Conservation (phyloP, 2,329 filamentous ascomycete species). For the Alternaria gaisen region DNA sequence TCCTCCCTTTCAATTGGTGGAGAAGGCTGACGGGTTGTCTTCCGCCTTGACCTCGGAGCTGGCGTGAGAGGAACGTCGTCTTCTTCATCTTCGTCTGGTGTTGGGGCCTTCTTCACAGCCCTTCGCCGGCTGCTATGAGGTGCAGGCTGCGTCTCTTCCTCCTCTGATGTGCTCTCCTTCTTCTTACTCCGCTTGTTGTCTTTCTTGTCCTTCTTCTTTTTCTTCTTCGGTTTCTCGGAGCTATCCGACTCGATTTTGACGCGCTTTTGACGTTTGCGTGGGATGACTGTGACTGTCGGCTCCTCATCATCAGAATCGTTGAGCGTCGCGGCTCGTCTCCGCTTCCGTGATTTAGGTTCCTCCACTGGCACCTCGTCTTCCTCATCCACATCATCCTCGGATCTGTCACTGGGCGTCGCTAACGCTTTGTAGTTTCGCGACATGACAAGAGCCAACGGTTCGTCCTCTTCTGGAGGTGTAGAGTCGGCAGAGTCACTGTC, state of each 20-base stretch:
- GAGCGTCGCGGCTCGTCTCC: slow-evolving; percentile 18
- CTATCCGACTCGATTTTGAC: slow-evolving; percentile 5
- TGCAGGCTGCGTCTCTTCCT: slow-evolving; percentile 3
- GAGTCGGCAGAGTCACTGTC: slow-evolving; percentile 20
- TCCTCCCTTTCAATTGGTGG: slow-evolving; percentile 13
- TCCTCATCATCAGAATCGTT: slow-evolving; percentile 15
- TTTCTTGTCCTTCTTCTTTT: slow-evolving; percentile 3
- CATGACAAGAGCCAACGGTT: neutral
- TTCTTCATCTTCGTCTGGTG: slow-evolving; percentile 10
- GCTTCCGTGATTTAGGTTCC: slow-evolving; percentile 24
- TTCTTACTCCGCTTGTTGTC: slow-evolving; percentile 2
- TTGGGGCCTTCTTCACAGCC: slow-evolving; percentile 5
- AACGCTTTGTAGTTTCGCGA: slow-evolving; percentile 27
- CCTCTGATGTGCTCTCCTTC: slow-evolving; percentile 4
- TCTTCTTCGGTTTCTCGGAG: slow-evolving; percentile 8
- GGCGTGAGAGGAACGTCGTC: slow-evolving; percentile 10
- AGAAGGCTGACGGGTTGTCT: neutral
- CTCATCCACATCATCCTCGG: slow-evolving; percentile 16
- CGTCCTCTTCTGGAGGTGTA: slow-evolving; percentile 16
- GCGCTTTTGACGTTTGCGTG: slow-evolving; percentile 21
- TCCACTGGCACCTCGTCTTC: neutral
- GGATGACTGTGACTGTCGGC: slow-evolving; percentile 23
- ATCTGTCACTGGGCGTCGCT: slow-evolving; percentile 6
- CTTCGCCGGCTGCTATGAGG: slow-evolving; percentile 17
- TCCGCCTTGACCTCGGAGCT: neutral